Conservation (phyloP, 331 rosid species). For the Ulmus americana region DNA sequence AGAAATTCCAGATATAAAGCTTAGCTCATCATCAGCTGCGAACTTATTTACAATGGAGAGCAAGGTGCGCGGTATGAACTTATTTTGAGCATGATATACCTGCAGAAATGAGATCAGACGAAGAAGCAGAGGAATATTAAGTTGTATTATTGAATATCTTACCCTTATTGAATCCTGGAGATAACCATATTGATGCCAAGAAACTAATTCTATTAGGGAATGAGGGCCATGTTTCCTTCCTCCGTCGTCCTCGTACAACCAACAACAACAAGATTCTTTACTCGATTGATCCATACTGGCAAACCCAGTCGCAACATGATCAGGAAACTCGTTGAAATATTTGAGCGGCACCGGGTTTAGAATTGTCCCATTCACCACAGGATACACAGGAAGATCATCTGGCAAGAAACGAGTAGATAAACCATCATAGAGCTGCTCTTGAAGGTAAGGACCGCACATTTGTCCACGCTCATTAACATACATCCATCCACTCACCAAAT, state of each 20-base stretch:
- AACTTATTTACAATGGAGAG: constrained; percentile 45
- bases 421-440: constrained; percentile 83
- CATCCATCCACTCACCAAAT: constrained; percentile 84
- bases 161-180: constrained; percentile 64
- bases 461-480: constrained; percentile 79
- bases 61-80: constrained; percentile 44
- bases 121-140: not conserved
- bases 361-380: constrained; percentile 57
- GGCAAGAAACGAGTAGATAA: constrained; percentile 86
- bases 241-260: constrained; percentile 71
- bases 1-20: constrained; percentile 53
- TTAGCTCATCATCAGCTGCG: constrained; percentile 38
- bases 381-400: constrained; percentile 84
- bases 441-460: constrained; percentile 95
- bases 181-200: constrained; percentile 73
- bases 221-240: constrained; percentile 75
- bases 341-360: constrained; percentile 72
- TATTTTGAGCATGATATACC: constrained; percentile 65
- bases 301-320: constrained; percentile 84
- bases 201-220: constrained; percentile 58
- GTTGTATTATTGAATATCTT: constrained; percentile 14
- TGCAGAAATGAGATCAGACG: constrained; percentile 33
- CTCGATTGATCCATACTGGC: constrained; percentile 50
- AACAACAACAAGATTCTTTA: constrained; percentile 70
- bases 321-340: constrained; percentile 83